Evolutionary conservation across 495 filamentous ascomycete species (phyloP).

Genomic region (Neurospora sp.): DNA sequence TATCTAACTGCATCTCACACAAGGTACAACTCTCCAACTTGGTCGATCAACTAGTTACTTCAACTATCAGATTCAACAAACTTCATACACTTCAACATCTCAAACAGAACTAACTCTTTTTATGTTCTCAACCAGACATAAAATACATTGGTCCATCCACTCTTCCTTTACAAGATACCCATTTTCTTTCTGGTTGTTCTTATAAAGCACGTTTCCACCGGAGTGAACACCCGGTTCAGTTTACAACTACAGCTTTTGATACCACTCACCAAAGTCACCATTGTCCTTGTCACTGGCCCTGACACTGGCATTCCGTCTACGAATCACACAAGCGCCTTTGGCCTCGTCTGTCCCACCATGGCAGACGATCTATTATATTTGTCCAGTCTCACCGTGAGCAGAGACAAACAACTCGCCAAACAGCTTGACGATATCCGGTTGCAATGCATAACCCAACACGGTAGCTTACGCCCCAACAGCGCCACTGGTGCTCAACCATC

Average conservation of each 20-base stretch:
- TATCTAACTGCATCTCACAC: background rate
- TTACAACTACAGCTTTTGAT: background rate
- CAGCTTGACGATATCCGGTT: conserved; percentile 7
- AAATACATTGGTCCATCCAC: background rate
- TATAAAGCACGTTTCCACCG: background rate
- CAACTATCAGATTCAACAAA: background rate
- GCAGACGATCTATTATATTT: background rate
- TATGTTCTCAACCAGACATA: background rate
- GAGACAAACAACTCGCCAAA: conserved; percentile 8
- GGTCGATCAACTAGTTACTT: background rate
- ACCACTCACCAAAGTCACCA: background rate
- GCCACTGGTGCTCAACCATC: background rate
- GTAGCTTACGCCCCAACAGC: background rate
- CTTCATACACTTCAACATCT: background rate
- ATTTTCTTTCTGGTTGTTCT: background rate
- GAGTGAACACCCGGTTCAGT: background rate
- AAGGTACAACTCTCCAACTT: background rate
- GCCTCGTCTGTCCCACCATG: background rate
- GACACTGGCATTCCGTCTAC: background rate
- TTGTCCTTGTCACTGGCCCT: background rate
- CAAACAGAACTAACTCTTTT: background rate
- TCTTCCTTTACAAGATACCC: background rate
- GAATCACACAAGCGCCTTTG: background rate
- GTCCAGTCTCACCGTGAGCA: conserved; percentile 12
- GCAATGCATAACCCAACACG: conserved; percentile 17